Evolutionary conservation across 1,139 yeast genomes (phyloP).

Genomic region (Lodderomyces parapsilosis): DNA sequence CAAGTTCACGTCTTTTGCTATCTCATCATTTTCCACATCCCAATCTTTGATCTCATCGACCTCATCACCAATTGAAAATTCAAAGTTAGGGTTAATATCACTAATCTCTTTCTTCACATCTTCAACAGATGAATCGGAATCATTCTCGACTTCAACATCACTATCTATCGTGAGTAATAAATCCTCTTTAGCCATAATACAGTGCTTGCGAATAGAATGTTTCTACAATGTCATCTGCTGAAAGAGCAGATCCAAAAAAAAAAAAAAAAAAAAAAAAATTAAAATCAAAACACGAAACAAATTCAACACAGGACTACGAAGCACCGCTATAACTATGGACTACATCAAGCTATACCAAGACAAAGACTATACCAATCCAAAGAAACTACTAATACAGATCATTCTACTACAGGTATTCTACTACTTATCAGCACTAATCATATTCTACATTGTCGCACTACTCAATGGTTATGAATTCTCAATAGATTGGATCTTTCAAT

Average conservation of each 20-base stretch:
- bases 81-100: conserved; percentile 72
- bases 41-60: conserved; percentile 66
- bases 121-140: conserved; percentile 12
- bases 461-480: conserved; percentile 64
- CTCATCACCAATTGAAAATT: conserved; percentile 57
- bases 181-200: conserved; percentile 12
- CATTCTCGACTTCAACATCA: conserved; percentile 48
- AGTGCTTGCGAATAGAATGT: conserved; percentile 6
- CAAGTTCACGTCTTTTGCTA: conserved; percentile 65
- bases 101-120: conserved; percentile 22
- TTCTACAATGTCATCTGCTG: neutral
- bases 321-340: neutral
- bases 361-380: conserved; percentile 27
- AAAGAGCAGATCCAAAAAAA: neutral
- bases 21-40: conserved; percentile 60
- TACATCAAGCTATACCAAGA: conserved; percentile 7
- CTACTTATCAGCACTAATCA: conserved; percentile 58
- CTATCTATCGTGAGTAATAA: conserved; percentile 17
- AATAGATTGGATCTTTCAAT: conserved; percentile 73
- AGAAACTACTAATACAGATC: conserved; percentile 53
- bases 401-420: conserved; percentile 64
- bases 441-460: conserved; percentile 56
- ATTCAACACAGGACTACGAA: neutral
- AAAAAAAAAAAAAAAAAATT: neutral
- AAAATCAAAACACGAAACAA: neutral